phyloP scores from a whole-genome alignment of 2,329 filamentous ascomycete genomes.

The Fusarium sp. region DNA sequence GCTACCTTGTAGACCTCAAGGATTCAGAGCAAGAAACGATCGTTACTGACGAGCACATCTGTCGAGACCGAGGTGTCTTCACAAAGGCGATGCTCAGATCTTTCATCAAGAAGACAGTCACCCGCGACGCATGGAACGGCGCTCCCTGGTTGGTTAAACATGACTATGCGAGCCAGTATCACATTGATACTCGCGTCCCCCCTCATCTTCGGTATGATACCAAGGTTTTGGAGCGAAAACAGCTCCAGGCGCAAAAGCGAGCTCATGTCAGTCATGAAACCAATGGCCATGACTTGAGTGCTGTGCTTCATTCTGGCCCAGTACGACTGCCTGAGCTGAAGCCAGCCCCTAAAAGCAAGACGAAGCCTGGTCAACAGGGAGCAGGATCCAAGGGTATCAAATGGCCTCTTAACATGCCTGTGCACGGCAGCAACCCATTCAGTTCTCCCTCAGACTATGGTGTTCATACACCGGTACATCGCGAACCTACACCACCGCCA shows the following conservation, averaged over 20 bases:
- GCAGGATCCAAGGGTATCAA: slow-evolving; percentile 58
- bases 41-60: slow-evolving; percentile 84
- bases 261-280: slow-evolving; percentile 59
- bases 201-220: slow-evolving; percentile 83
- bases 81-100: slow-evolving; percentile 93
- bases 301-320: slow-evolving; percentile 55
- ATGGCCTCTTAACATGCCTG: slow-evolving; percentile 48
- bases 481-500: slow-evolving; percentile 62
- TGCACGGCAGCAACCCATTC: slow-evolving; percentile 58
- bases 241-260: slow-evolving; percentile 73
- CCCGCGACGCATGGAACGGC: slow-evolving; percentile 91
- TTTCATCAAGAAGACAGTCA: slow-evolving; percentile 96
- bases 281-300: slow-evolving; percentile 53
- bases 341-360: slow-evolving; percentile 76
- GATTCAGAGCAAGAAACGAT: slow-evolving; percentile 77
- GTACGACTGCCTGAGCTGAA: slow-evolving; percentile 77
- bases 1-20: slow-evolving; percentile 83
- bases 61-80: slow-evolving; percentile 88
- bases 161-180: slow-evolving; percentile 83
- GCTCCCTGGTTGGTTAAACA: slow-evolving; percentile 96
- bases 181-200: slow-evolving; percentile 88
- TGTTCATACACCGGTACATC: slow-evolving; percentile 45
- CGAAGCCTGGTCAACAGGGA: slow-evolving; percentile 57
- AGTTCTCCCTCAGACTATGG: slow-evolving; percentile 58
- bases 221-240: slow-evolving; percentile 81